Percentiles rank a stretch among this genome's conserved stretches.
These are phyloP conservation scores for Diversispora eburnea DNA, from an alignment of 192 early-diverging fungal species.

Conservation along the genomic window DNA sequence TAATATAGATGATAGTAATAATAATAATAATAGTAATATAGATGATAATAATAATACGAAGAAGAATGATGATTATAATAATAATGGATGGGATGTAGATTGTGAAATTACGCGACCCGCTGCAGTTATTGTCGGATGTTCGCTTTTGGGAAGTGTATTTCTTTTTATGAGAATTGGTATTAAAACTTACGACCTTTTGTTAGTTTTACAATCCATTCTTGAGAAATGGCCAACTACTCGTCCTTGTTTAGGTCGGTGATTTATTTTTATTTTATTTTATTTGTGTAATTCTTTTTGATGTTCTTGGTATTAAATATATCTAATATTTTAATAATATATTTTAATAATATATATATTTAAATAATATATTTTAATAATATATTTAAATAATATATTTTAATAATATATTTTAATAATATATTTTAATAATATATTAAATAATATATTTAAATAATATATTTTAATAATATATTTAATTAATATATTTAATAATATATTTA, in stretches of 20 bases:
- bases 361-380: too few species aligned
- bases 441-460: too few species aligned
- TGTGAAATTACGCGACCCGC: not conserved
- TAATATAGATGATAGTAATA: too few species aligned
- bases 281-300: not conserved
- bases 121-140: constrained; percentile 10
- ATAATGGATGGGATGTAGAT: constrained; percentile 8
- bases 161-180: constrained; percentile 10
- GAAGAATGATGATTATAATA: not conserved
- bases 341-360: too few species aligned
- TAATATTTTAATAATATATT: too few species aligned
- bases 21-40: not conserved
- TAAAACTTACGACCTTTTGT: not conserved
- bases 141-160: constrained; percentile 12
- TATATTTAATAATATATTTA: too few species aligned
- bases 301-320: not conserved
- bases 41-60: not conserved
- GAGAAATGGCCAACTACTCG: constrained; percentile 16
- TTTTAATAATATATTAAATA: too few species aligned
- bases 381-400: too few species aligned
- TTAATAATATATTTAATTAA: too few species aligned
- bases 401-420: too few species aligned
- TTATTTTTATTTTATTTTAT: too few species aligned
- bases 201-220: constrained; percentile 7
- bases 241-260: constrained; percentile 11